Evolutionary conservation across 2,329 filamentous ascomycete species (phyloP), one percentile per base, ranked within the genome.

Genomic region (Blastomyces silverae): DNA sequence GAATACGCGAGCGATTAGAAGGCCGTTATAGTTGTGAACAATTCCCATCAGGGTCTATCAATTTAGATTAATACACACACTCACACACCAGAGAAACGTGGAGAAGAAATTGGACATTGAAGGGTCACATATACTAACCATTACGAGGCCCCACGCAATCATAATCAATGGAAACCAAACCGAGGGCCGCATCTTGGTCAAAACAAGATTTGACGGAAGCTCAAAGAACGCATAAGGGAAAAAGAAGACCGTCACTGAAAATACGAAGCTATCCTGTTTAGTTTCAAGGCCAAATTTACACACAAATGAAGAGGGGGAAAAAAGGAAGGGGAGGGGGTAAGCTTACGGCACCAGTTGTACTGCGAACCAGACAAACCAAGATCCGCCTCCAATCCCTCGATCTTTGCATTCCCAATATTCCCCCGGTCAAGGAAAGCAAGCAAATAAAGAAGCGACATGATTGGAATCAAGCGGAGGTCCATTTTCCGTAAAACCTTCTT

Each of bases 1-100:
- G 69, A 83, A 82, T 63, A 83, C 76, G 3, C 81, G 77, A 8
- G 79, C 74, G 2, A 74, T 75, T 39, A 83, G 73, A 44, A 84
- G 76, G 0, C 81, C 81, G 3, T 74, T 70, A 62, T 80, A 79
- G 64, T 78, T 79, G 59, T 81, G 75, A 1, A 78, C 79, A 2
- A 83, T 71, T 7, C 81, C 81, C 74, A 81, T 83, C 58, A 83
- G 71, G 0, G 81, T 83, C 55, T 73, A 61, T 31, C 37, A 34
- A 8, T 39, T 22, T 34, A n/a, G n/a, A 48, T 63, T 50, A 20
- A 57, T 13, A 44, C 34, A 50, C 11, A 28, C 34, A n/a, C 37
- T 5, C 31, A 37, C 34, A 37, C n/a, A 28, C 22, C 8, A 3
- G 13, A 53, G 22, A 31, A 6, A 25, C 4, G 17, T 2, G 2